phyloP scores from a whole-genome alignment of 805 yeast genomes.

The Kuraishia ogatae region DNA sequence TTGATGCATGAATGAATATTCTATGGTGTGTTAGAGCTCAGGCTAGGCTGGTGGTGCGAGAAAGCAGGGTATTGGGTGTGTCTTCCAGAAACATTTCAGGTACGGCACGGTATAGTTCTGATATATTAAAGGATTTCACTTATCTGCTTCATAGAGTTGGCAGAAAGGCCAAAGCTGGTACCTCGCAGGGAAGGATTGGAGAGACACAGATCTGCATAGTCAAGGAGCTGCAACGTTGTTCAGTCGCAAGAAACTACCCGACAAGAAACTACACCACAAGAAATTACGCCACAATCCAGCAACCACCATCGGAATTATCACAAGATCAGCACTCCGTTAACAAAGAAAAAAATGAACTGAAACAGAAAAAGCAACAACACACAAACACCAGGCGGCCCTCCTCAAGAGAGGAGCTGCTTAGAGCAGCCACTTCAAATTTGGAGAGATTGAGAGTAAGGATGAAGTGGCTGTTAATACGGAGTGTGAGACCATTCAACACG shows the following conservation, averaged over 20 bases:
- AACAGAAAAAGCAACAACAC: not conserved
- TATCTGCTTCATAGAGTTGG: no score
- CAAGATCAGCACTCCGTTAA: not conserved
- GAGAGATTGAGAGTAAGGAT: constrained; percentile 22
- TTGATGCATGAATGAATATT: not conserved
- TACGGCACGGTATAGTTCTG: not conserved
- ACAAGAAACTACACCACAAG: not conserved
- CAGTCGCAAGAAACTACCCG: no score
- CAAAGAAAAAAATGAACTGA: not conserved
- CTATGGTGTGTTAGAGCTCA: not conserved
- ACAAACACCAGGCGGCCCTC: not conserved
- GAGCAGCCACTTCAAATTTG: constrained; percentile 5
- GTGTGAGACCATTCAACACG: constrained; percentile 76
- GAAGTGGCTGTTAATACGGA: constrained; percentile 70
- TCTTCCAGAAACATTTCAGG: not conserved
- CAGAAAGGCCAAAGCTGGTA: no score
- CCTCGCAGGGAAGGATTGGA: no score
- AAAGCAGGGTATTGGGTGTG: not conserved
- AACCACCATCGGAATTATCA: not conserved
- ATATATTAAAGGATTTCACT: not conserved
- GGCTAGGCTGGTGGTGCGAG: not conserved
- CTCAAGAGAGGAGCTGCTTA: constrained; percentile 8
- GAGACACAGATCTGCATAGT: not conserved
- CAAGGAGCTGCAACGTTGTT: not conserved
- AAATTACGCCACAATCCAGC: no score